These are phyloP conservation scores for Heliocybe sulcata DNA, from an alignment of 1,284 basidiomycete species.

Conservation along the genomic window DNA sequence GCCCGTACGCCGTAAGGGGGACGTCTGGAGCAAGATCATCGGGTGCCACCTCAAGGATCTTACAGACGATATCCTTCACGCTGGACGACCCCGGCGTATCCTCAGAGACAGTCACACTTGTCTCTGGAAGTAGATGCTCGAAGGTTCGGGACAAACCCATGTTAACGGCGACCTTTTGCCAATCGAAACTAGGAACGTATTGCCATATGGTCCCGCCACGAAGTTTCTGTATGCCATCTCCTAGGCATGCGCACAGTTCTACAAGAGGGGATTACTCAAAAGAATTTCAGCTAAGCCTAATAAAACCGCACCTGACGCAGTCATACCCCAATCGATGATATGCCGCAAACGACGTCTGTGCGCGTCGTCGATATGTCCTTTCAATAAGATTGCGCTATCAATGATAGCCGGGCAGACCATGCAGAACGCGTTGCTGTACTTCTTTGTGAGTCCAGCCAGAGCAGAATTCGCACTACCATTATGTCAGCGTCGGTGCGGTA, in stretches of 20 bases:
- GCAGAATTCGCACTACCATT: constrained; percentile 27
- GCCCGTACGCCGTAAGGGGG: constrained; percentile 31
- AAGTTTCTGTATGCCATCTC: constrained; percentile 20
- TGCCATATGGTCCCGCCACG: constrained; percentile 14
- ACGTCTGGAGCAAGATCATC: constrained; percentile 28
- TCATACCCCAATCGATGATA: constrained; percentile 19
- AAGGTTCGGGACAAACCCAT: constrained; percentile 17
- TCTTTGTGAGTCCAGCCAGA: constrained; percentile 20
- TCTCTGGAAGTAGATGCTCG: constrained; percentile 14
- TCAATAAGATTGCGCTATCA: constrained; percentile 15
- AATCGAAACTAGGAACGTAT: constrained; percentile 26
- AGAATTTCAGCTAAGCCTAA: neutral
- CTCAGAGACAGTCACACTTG: neutral
- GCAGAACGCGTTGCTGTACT: constrained; percentile 26
- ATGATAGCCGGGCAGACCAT: constrained; percentile 26
- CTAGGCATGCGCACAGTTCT: constrained; percentile 27
- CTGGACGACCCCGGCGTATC: constrained; percentile 3
- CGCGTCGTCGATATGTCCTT: neutral
- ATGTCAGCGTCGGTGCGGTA: neutral
- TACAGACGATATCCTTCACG: constrained; percentile 13
- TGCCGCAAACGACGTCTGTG: neutral
- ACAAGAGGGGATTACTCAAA: neutral
- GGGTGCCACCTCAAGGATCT: constrained; percentile 20
- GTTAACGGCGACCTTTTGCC: constrained; percentile 16
- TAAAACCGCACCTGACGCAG: constrained; percentile 18